Evolutionary conservation across 106 monocot genomes (phyloP), one percentile per base, ranked within the genome.

Genomic region (Phalaenopsis aphrodite): DNA sequence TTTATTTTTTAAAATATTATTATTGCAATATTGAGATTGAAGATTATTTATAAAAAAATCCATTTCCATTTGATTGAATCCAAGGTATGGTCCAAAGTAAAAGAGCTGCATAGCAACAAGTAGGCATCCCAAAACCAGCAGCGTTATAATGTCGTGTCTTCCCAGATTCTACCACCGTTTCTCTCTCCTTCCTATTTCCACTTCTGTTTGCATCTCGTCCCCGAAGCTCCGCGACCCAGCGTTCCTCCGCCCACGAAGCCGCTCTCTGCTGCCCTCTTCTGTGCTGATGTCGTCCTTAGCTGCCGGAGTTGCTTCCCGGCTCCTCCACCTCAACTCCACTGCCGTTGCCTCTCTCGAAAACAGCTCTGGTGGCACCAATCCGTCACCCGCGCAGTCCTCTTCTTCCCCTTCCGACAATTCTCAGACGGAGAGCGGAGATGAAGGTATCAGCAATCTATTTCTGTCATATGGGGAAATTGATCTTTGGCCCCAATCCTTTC

Each of bases 141-240:
- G 52, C 14, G 3, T 52, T 45, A 65, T 82, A 9, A 79, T 79
- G 78, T 55, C 79, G 75, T 74, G 85, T 58, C 77, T 85, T 81
- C 86, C 52, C 72, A 79, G 78, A 86, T 55, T 81, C 78, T 88
- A 79, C 75, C 78, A 84, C 56, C 84, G 83, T 41, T 80, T 83
- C 57, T 79, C 86, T 55, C 80, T 83, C 72, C 69, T 79, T 69
- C 42, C 45, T 43, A 55, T 82, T 14, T 0, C 81, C 18, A 24
- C 58, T 9, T 8, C 56, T 3, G 48, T 19, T 39, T 37, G 78
- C 41, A 52, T 61, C 64, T 68, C 46, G 11, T 14, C 82, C 42
- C 72, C 86, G 37, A 76, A 77, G 30, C 55, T 75, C 79, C 71
- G 49, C 75, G 41, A 14, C 7, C 58, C 52, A 55, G 9, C 49